These are phyloP conservation scores for Phytopythium kandeliae DNA, from an alignment of 352 stramenopile species.

Conservation along the genomic window DNA sequence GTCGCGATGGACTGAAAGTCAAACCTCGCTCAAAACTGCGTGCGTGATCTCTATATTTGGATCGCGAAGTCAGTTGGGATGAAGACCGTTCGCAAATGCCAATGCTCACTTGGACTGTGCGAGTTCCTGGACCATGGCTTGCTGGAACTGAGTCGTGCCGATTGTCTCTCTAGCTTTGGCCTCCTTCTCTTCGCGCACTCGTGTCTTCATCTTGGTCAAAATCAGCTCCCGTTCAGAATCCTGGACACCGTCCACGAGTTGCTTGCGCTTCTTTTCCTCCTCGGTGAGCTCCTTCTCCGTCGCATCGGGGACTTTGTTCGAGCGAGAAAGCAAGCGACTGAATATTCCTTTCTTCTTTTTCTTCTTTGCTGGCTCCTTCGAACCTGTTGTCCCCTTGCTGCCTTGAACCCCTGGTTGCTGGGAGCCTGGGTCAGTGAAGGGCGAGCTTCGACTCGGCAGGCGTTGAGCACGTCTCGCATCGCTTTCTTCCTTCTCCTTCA, in stretches of 20 bases:
- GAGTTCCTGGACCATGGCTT: constrained; percentile 45
- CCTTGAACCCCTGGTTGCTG: not conserved
- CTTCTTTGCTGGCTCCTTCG: constrained; percentile 6
- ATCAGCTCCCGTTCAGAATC: constrained; percentile 19
- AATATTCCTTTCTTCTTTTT: constrained; percentile 17
- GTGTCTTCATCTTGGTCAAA: constrained; percentile 26
- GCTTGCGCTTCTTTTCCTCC: constrained; percentile 30
- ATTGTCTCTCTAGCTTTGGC: constrained; percentile 21
- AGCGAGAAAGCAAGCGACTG: constrained; percentile 17
- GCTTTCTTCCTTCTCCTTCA: constrained; percentile 39
- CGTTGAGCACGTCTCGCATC: constrained; percentile 15
- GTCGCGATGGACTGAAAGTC: not conserved
- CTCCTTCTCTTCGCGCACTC: constrained; percentile 29
- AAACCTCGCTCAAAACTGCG: not conserved
- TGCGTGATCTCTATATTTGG: not conserved
- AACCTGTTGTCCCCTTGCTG: not conserved
- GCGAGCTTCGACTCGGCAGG: constrained; percentile 12
- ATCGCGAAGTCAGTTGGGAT: not conserved
- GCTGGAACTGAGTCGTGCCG: constrained; percentile 42
- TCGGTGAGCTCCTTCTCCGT: constrained; percentile 15
- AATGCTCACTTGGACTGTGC: constrained; percentile 9
- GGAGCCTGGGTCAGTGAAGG: not conserved
- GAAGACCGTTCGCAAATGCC: too few relatives aligned
- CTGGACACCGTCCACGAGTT: constrained; percentile 22
- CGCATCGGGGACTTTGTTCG: not conserved